Evolutionary conservation across 768 basidiomycete species (phyloP), one percentile per base, ranked within the genome.

Genomic region (Botryobasidium botryosum): DNA sequence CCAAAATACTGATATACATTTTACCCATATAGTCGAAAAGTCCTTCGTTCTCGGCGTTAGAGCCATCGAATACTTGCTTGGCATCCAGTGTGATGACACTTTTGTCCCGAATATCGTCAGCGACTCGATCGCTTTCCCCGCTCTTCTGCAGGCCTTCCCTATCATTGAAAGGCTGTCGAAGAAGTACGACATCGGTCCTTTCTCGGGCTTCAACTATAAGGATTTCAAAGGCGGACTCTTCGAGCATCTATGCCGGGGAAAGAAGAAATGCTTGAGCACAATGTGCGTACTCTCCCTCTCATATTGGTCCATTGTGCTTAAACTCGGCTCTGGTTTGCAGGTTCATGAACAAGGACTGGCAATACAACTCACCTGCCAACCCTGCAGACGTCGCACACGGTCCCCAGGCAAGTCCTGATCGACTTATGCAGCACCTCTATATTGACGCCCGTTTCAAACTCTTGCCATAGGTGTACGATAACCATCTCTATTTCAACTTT

Each of bases 271-370:
- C 39, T 47, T 70, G 39, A 54, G 60, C 5, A 62, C 69, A 3
- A 70, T 41, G 68, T 69, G 52, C 50, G 61, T 49, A 23, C 6
- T 26, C 17, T 17, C 2, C 17, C 6, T 25, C 5, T n/a, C n/a
- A 21, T 41, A n/a, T 41, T 48, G 33, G 6, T 40, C 20, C 32
- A 43, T 35, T 6, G 32, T 38, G 26, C 12, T 8, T 15, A 44
- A 28, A 10, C 28, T 48, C 26, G 21, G 7, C 15, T 2, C 23
- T 50, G 12, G 25, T 41, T 20, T 40, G 37, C 51, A 85, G 81
- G 51, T 83, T 83, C 56, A 84, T 84, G 80, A 80, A 86, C 51
- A 54, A 79, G 38, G 74, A 71, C 48, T 86, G 83, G 83, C 83
- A 86, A 54, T 59, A 65, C 56, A 68, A 77, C 53, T 67, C 72